Percentiles rank a stretch among this genome's conserved stretches.
phyloP scores from a whole-genome alignment of 192 early-diverging fungal species.

The Glomus cerebriforme region DNA sequence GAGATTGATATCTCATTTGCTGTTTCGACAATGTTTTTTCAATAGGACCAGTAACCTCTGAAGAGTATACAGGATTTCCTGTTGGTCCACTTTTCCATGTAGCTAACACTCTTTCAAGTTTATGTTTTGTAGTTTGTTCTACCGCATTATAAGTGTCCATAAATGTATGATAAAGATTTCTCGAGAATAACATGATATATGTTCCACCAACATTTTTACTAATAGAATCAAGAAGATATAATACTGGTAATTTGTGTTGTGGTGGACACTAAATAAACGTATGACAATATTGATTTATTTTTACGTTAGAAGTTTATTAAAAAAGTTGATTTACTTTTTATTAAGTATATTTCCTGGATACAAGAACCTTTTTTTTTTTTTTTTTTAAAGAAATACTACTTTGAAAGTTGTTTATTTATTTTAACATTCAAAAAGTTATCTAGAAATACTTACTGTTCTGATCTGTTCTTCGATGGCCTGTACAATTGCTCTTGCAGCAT shows the following conservation, averaged over 20 bases:
- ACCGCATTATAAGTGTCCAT: conserved; percentile 74
- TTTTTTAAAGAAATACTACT: background rate
- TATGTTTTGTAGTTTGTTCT: conserved; percentile 60
- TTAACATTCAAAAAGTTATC: background rate
- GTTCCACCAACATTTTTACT: conserved; percentile 88
- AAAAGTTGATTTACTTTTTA: background rate
- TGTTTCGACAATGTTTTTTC: conserved; percentile 50
- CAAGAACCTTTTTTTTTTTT: background rate
- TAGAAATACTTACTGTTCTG: conserved; percentile 45
- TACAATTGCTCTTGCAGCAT: conserved; percentile 71
- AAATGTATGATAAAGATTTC: conserved; percentile 74
- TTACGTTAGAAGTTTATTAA: background rate
- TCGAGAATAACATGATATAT: conserved; percentile 73
- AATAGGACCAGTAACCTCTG: conserved; percentile 52
- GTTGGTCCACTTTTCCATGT: conserved; percentile 82
- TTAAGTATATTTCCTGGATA: background rate
- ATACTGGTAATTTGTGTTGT: conserved; percentile 79
- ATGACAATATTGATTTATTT: background rate
- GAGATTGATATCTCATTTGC: conserved; percentile 36
- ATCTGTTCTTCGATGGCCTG: conserved; percentile 68
- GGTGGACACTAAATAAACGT: conserved; percentile 61
- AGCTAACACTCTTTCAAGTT: conserved; percentile 74
- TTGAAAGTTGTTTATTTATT: background rate
- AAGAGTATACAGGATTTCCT: conserved; percentile 62
- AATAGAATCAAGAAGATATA: conserved; percentile 96